Conservation (phyloP, 805 yeast species). For the Pichia paraexigua region DNA sequence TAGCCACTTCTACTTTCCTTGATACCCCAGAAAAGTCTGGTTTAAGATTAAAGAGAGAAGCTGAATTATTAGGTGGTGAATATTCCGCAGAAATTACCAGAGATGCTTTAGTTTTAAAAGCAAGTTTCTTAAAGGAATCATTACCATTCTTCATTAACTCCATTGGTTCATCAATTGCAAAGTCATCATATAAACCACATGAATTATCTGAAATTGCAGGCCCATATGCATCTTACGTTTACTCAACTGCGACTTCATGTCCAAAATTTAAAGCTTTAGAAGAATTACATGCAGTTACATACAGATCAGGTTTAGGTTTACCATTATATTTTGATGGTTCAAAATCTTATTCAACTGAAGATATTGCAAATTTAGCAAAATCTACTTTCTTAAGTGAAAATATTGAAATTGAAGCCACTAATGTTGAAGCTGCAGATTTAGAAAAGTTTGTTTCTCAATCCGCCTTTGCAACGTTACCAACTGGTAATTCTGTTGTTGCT, state of each 20-base stretch:
- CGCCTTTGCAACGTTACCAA: constrained; percentile 52
- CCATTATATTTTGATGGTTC: constrained; percentile 68
- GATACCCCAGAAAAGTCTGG: constrained; percentile 80
- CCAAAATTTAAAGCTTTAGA: constrained; percentile 62
- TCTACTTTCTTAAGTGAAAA: constrained; percentile 62
- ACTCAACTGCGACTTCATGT: constrained; percentile 40
- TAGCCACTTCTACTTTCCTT: constrained; percentile 77
- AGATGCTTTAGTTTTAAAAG: constrained; percentile 73
- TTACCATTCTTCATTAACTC: constrained; percentile 89
- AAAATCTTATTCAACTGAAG: constrained; percentile 49
- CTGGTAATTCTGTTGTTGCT: constrained; percentile 44
- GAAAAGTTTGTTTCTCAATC: constrained; percentile 58
- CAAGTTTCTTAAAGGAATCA: constrained; percentile 78
- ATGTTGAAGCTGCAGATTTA: constrained; percentile 68
- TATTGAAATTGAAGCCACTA: constrained; percentile 63
- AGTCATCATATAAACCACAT: constrained; percentile 71
- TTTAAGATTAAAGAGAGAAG: constrained; percentile 86
- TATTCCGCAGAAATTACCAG: constrained; percentile 66
- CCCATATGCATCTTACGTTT: constrained; percentile 68
- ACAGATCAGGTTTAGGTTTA: constrained; percentile 83
- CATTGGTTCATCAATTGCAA: constrained; percentile 63
- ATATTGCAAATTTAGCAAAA: constrained; percentile 58
- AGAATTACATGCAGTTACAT: constrained; percentile 69
- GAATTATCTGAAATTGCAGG: constrained; percentile 76
- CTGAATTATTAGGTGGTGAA: constrained; percentile 86